Percentiles rank a stretch among this genome's conserved stretches.
These are phyloP conservation scores for Sisymbrium irio DNA, from an alignment of 345 rosid genomes.

Conservation along the genomic window DNA sequence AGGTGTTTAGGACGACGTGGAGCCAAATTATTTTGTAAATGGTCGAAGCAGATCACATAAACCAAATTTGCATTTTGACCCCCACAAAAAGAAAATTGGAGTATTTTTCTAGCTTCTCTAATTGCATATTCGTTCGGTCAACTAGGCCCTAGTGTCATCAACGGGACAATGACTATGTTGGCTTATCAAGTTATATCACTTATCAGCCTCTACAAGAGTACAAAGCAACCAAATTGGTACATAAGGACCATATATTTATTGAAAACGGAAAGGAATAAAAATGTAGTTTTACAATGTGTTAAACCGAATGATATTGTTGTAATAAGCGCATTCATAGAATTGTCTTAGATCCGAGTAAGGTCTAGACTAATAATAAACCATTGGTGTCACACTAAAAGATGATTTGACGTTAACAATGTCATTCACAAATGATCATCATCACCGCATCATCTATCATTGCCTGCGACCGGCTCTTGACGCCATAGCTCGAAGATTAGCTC, in stretches of 20 bases:
- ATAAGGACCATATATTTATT: neutral
- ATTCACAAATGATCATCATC: neutral
- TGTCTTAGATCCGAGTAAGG: neutral
- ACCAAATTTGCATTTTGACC: neutral
- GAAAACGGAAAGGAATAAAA: neutral
- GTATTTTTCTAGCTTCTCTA: no score
- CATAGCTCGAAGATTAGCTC: conserved; percentile 89
- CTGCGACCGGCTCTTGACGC: conserved; percentile 75
- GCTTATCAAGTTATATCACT: no score
- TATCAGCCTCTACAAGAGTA: neutral
- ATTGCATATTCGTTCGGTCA: no score
- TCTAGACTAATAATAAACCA: neutral
- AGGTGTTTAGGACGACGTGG: neutral
- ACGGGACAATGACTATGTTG: neutral
- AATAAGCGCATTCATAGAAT: neutral
- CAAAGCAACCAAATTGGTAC: neutral
- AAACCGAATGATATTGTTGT: neutral
- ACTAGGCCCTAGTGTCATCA: neutral
- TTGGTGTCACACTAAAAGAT: neutral
- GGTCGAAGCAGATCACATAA: neutral
- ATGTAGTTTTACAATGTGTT: neutral
- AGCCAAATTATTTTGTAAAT: neutral
- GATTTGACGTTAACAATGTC: neutral
- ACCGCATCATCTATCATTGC: conserved; percentile 24
- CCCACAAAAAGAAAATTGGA: no score